A percentile compares a stretch with the other conserved stretches of the same genome.
phyloP scores from a whole-genome alignment of 2,329 filamentous ascomycete genomes.

The Orbilia oligospora region DNA sequence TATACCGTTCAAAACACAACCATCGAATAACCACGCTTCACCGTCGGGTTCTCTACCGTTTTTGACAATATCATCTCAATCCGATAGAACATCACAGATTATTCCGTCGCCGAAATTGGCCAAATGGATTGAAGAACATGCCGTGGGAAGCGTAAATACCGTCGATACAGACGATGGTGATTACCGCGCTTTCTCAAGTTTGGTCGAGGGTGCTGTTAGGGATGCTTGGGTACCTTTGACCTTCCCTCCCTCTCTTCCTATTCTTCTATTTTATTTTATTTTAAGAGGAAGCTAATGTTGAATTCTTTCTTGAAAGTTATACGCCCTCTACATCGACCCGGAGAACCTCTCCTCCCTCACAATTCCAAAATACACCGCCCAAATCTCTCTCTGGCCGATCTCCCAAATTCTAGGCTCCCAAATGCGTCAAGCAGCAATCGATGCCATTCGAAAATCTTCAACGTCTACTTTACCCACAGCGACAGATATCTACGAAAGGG shows the following conservation, averaged over 20 bases:
- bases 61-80: slow-evolving; percentile 72
- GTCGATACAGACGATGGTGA: slow-evolving; percentile 49
- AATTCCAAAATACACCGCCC: slow-evolving; percentile 76
- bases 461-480: slow-evolving; percentile 68
- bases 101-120: slow-evolving; percentile 78
- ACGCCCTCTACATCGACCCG: slow-evolving; percentile 82
- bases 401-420: slow-evolving; percentile 75
- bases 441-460: slow-evolving; percentile 79
- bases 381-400: slow-evolving; percentile 75
- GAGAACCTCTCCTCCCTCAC: slow-evolving; percentile 78
- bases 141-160: slow-evolving; percentile 34
- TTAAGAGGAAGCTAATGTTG: slow-evolving; percentile 11
- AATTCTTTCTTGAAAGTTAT: slow-evolving; percentile 77
- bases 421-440: slow-evolving; percentile 79
- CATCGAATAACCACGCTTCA: slow-evolving; percentile 93
- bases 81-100: slow-evolving; percentile 65
- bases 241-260: background rate
- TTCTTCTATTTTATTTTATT: background rate
- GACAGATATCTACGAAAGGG: slow-evolving; percentile 74
- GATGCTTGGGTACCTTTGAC: slow-evolving; percentile 81
- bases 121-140: slow-evolving; percentile 74
- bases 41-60: slow-evolving; percentile 91
- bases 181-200: slow-evolving; percentile 58
- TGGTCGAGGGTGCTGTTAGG: slow-evolving; percentile 73
- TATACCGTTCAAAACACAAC: slow-evolving; percentile 76